These are phyloP conservation scores for Eimeria sp. DNA, from an alignment of 169 alveolate genomes.

Conservation along the genomic window DNA sequence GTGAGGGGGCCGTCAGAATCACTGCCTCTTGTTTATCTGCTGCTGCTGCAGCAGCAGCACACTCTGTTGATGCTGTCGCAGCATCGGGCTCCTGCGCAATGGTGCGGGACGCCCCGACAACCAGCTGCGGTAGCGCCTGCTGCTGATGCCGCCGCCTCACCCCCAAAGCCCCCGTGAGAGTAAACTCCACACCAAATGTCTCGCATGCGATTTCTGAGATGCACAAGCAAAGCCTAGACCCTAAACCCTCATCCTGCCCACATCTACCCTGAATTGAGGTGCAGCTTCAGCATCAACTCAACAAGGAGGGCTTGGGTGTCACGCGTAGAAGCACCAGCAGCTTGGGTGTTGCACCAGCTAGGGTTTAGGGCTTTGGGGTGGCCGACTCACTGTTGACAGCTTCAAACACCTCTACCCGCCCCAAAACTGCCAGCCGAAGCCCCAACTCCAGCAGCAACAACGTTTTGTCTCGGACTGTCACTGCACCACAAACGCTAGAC, in stretches of 20 bases:
- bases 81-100: not conserved
- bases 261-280: not conserved
- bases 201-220: conserved; percentile 74
- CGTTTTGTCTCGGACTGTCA: conserved; percentile 22
- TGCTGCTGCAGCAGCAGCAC: not conserved
- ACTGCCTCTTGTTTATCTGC: not conserved
- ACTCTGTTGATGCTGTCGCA: too few relatives aligned
- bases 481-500: conserved; percentile 37
- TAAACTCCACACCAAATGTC: conserved; percentile 71
- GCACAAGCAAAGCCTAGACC: not conserved
- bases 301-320: not conserved
- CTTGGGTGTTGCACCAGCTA: not conserved
- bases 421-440: conserved; percentile 66
- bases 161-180: conserved; percentile 84
- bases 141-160: conserved; percentile 82
- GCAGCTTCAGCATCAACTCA: not conserved
- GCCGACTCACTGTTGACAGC: conserved; percentile 14
- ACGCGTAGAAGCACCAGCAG: not conserved
- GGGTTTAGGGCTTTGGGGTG: not conserved
- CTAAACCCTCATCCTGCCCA: not conserved
- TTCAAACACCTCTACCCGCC: conserved; percentile 21
- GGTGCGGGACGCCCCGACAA: conserved; percentile 74
- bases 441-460: conserved; percentile 78
- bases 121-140: conserved; percentile 82
- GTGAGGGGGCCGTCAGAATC: not conserved